phyloP scores from a whole-genome alignment of 2,329 filamentous ascomycete genomes.

The Keithomyces neogunnii region DNA sequence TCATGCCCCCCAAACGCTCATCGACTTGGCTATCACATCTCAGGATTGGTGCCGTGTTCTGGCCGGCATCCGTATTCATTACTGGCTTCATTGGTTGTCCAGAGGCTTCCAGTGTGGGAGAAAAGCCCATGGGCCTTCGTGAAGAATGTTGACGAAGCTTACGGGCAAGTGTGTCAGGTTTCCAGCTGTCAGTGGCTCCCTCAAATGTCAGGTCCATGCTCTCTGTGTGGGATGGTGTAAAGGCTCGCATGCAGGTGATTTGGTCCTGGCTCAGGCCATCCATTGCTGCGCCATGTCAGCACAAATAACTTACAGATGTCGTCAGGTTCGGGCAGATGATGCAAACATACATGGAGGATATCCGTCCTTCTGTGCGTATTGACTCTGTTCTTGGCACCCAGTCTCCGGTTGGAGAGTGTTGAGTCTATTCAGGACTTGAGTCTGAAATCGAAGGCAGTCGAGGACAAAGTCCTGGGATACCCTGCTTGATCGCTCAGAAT shows the following conservation, averaged over 20 bases:
- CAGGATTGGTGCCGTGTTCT: not conserved
- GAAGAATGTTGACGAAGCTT: slow-evolving; percentile 7
- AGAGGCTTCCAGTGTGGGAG: not conserved
- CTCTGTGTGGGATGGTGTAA: slow-evolving; percentile 9
- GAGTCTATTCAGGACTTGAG: slow-evolving; percentile 14
- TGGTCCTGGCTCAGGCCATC: slow-evolving; percentile 10
- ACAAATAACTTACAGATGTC: not conserved
- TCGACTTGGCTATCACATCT: slow-evolving; percentile 5
- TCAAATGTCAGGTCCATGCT: slow-evolving; percentile 15
- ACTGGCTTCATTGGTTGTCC: not conserved
- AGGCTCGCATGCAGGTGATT: slow-evolving; percentile 7
- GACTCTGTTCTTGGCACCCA: slow-evolving; percentile 2
- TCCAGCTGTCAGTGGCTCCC: slow-evolving; percentile 11
- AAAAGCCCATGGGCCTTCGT: slow-evolving; percentile 6
- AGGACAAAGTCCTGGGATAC: slow-evolving; percentile 14
- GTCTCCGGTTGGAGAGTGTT: slow-evolving; percentile 12
- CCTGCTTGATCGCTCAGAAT: slow-evolving; percentile 6
- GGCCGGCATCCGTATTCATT: not conserved
- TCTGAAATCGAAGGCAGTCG: slow-evolving; percentile 18
- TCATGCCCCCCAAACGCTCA: slow-evolving; percentile 14
- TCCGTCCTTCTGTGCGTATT: not conserved
- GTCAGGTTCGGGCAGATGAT: not conserved
- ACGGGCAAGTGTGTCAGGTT: slow-evolving; percentile 7
- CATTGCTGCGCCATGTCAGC: slow-evolving; percentile 1
- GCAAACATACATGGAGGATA: slow-evolving; percentile 4